Percentiles rank a stretch among this genome's conserved stretches.
Conservation (phyloP, 164 flowering plant species). For the Nymphaea thermarum region DNA sequence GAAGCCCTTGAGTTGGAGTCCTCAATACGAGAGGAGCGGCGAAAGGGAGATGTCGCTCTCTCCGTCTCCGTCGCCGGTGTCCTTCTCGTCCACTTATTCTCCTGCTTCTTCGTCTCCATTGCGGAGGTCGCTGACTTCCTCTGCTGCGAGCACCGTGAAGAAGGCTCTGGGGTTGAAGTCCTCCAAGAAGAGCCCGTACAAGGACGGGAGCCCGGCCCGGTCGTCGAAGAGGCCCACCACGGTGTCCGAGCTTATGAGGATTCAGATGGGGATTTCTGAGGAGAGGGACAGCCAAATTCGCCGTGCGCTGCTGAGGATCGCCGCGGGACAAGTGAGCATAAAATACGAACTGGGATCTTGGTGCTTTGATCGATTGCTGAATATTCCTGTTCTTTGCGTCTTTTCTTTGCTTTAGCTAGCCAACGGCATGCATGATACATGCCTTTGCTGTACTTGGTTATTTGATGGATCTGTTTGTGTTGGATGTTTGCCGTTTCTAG, state of each 20-base stretch:
- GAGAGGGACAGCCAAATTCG: conserved; percentile 65
- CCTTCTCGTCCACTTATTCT: conserved; percentile 4
- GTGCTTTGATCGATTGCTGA: not conserved
- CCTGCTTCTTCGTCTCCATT: conserved; percentile 21
- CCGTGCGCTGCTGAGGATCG: conserved; percentile 58
- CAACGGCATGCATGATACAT: too few relatives aligned
- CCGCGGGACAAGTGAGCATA: conserved; percentile 65
- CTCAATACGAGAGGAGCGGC: conserved; percentile 18
- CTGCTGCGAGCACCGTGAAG: conserved; percentile 71
- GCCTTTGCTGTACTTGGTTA: too few relatives aligned
- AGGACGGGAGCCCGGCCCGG: conserved; percentile 16
- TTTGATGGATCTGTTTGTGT: too few relatives aligned
- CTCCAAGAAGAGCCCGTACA: conserved; percentile 11
- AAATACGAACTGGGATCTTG: not conserved
- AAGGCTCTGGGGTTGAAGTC: conserved; percentile 58
- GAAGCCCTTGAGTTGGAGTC: conserved; percentile 43
- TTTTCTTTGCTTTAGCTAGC: too few relatives aligned
- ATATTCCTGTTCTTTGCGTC: not conserved
- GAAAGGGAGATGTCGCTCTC: conserved; percentile 5
- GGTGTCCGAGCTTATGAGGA: conserved; percentile 64
- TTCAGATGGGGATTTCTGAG: conserved; percentile 81
- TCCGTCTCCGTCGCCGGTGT: conserved; percentile 8
- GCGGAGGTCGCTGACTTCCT: conserved; percentile 55
- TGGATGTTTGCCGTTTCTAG: too few relatives aligned
- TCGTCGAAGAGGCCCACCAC: conserved; percentile 34